A percentile compares a stretch with the other conserved stretches of the same genome.
Evolutionary conservation across 108 stramenopile species (phyloP).

Genomic region (Cyclostephanos invisitatus): DNA sequence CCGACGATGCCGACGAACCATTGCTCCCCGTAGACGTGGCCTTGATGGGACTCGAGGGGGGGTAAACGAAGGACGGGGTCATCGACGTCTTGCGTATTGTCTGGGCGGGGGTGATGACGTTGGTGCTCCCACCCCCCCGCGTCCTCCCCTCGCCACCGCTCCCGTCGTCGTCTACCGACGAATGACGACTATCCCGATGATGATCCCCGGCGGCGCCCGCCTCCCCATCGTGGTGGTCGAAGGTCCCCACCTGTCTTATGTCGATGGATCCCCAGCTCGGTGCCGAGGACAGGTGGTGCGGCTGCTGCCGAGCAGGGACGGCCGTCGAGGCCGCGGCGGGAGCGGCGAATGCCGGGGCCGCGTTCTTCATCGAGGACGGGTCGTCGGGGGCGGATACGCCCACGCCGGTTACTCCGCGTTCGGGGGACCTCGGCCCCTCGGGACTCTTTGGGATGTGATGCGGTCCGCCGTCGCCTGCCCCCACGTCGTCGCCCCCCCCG

Average conservation of each 20-base stretch:
- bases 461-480: not conserved
- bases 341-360: not conserved
- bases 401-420: too few species aligned
- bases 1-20: not conserved
- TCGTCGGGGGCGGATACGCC: too few species aligned
- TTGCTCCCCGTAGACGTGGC: not conserved
- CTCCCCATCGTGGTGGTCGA: not conserved
- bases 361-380: not conserved
- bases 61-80: not conserved
- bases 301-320: not conserved
- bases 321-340: too few species aligned
- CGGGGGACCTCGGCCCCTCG: too few species aligned
- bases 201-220: not conserved
- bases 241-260: not conserved
- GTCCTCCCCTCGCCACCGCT: too few species aligned
- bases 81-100: not conserved
- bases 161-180: not conserved
- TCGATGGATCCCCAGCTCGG: constrained; percentile 9
- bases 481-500: not conserved
- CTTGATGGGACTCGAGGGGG: constrained; percentile 14
- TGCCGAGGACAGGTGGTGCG: not conserved
- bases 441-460: not conserved
- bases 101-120: constrained; percentile 16
- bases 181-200: not conserved
- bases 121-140: too few species aligned